Conservation (phyloP, 1,284 basidiomycete species). For the Agaricales sp. region DNA sequence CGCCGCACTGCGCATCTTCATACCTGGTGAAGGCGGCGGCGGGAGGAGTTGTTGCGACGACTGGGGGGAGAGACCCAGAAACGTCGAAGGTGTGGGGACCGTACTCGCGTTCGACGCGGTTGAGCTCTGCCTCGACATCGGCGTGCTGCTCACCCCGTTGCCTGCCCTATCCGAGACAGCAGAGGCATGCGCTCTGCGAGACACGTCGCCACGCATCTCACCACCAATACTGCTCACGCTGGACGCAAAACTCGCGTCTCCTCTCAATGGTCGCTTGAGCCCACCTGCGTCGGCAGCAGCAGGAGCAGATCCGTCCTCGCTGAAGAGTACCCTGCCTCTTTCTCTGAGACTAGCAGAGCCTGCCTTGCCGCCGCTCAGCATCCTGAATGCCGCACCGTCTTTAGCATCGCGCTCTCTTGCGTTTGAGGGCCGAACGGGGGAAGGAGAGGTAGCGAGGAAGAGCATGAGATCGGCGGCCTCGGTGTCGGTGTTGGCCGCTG, state of each 20-base stretch:
- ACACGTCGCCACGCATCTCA: conserved; percentile 17
- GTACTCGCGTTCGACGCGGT: too few species aligned
- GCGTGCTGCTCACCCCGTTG: not conserved
- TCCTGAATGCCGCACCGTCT: conserved; percentile 43
- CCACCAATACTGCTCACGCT: conserved; percentile 32
- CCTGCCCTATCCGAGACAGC: conserved; percentile 9
- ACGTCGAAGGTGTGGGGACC: too few species aligned
- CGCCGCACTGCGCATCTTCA: not conserved
- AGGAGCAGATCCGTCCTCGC: conserved; percentile 15
- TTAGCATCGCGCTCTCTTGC: conserved; percentile 36
- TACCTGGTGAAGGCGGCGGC: not conserved
- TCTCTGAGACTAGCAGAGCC: conserved; percentile 37
- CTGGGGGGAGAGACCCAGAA: not conserved
- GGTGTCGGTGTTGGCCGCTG: conserved; percentile 42
- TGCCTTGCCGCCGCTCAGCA: conserved; percentile 32
- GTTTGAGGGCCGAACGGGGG: conserved; percentile 50
- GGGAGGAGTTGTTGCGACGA: conserved; percentile 1
- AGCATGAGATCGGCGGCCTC: conserved; percentile 76
- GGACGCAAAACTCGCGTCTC: conserved; percentile 29
- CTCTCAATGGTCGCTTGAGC: conserved; percentile 13
- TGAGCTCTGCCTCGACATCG: not conserved
- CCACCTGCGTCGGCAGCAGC: conserved; percentile 19
- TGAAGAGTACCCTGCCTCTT: conserved; percentile 61
- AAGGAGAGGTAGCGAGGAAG: conserved; percentile 71
- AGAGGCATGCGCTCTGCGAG: conserved; percentile 7